Conservation (phyloP, 2,329 filamentous ascomycete genomes). For the Fusarium anthophilum region DNA sequence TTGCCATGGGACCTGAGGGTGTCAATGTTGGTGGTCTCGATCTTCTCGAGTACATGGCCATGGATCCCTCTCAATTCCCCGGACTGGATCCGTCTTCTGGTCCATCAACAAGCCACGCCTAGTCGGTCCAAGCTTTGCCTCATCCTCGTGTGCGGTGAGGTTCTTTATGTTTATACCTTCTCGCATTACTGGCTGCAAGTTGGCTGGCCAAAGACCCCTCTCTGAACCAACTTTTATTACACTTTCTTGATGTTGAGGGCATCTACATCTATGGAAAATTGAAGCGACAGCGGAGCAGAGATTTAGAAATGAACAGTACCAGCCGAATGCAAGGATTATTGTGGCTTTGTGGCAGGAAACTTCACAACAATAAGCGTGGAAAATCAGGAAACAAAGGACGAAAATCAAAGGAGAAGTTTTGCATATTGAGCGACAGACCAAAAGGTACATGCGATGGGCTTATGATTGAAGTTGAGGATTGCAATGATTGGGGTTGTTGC, state of each 20-base stretch:
- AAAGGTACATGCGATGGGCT: background rate
- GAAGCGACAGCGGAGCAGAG: background rate
- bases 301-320: background rate
- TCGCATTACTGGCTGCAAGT: background rate
- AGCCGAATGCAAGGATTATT: background rate
- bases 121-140: background rate
- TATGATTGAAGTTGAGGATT: background rate
- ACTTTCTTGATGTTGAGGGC: background rate
- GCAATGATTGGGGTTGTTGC: background rate
- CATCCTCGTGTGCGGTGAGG: background rate
- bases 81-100: constrained; percentile 44
- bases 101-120: constrained; percentile 32
- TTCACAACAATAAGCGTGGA: background rate
- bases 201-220: background rate
- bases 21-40: constrained; percentile 74
- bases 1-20: constrained; percentile 74
- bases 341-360: background rate
- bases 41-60: constrained; percentile 73
- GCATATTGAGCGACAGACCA: background rate
- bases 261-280: background rate
- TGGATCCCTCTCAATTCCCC: constrained; percentile 60
- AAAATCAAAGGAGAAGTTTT: background rate
- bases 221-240: background rate
- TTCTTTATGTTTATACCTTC: background rate
- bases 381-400: background rate